Percentiles rank a stretch among this genome's conserved stretches.
Conservation (phyloP, 768 basidiomycete genomes). For the Cyclocybe aegerita region DNA sequence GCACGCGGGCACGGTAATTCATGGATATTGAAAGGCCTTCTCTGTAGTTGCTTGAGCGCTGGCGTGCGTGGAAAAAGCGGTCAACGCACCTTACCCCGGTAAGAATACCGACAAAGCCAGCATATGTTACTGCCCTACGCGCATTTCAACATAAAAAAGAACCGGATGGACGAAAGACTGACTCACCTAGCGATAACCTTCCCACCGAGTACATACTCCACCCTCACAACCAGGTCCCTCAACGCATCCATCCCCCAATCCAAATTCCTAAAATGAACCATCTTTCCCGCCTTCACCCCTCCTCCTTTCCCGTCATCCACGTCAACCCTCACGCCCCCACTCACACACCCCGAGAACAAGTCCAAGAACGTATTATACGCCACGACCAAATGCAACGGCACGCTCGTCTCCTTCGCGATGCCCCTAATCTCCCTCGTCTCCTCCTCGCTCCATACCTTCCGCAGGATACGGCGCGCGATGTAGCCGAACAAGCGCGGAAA, state of each 20-base stretch:
- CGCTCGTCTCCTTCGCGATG: conserved; percentile 25
- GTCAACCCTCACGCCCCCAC: conserved; percentile 29
- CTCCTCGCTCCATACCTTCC: conserved; percentile 28
- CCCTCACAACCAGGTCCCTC: conserved; percentile 30
- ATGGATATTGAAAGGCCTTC: conserved; percentile 35
- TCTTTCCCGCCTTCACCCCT: conserved; percentile 4
- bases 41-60: conserved; percentile 11
- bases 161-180: not conserved
- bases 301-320: not conserved
- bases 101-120: conserved; percentile 36
- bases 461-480: conserved; percentile 24
- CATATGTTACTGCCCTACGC: conserved; percentile 35
- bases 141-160: not conserved
- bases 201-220: conserved; percentile 32
- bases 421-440: conserved; percentile 34
- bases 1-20: conserved; percentile 30
- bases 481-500: conserved; percentile 22
- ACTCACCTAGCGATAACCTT: conserved; percentile 31
- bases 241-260: conserved; percentile 40
- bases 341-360: conserved; percentile 36
- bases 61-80: not conserved
- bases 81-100: conserved; percentile 33
- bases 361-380: conserved; percentile 41
- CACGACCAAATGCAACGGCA: conserved; percentile 32
- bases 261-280: conserved; percentile 36